phyloP scores from a whole-genome alignment of 73 alveolate genomes.

The Tetrahymena borealis region DNA sequence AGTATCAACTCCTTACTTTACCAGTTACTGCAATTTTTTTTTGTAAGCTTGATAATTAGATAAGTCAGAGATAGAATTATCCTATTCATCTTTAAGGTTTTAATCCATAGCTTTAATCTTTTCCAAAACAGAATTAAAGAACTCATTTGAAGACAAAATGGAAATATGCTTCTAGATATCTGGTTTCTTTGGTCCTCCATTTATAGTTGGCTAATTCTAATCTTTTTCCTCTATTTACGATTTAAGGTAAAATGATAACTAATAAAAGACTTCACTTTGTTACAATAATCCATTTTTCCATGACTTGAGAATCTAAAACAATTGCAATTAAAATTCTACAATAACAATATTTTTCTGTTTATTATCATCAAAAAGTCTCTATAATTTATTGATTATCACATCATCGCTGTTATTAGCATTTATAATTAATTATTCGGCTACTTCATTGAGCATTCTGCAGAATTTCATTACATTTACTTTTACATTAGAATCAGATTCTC shows the following conservation, averaged over 20 bases:
- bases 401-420: not conserved
- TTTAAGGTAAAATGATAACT: not conserved
- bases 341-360: not conserved
- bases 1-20: not conserved
- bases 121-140: not conserved
- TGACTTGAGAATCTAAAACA: not conserved
- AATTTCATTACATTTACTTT: not conserved
- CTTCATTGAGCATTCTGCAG: not conserved
- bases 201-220: not conserved
- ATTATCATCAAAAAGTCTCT: not conserved
- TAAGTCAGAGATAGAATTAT: not conserved
- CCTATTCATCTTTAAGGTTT: not conserved
- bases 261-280: not conserved
- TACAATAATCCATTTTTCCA: not conserved
- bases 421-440: not conserved
- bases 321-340: not conserved
- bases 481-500: not conserved
- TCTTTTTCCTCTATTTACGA: not conserved
- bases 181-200: not conserved
- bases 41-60: not conserved
- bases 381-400: not conserved
- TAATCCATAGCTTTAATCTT: not conserved
- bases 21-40: not conserved
- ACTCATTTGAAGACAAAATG: not conserved
- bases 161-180: not conserved